These are phyloP conservation scores for Thraustochytrium striatum DNA, from an alignment of 352 stramenopile genomes.

Conservation along the genomic window DNA sequence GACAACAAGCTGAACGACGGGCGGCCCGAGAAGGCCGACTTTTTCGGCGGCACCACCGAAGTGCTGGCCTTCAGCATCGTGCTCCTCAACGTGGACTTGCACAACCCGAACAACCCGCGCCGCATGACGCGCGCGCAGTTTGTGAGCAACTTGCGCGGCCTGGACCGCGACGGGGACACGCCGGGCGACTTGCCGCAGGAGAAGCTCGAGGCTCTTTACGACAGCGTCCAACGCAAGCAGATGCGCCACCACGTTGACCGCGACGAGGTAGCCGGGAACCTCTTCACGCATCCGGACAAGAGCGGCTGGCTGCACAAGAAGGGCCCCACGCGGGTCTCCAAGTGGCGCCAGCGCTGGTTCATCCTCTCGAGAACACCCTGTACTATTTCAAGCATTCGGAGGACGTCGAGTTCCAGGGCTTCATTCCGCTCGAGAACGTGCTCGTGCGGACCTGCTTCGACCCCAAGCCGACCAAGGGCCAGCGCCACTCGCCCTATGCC, in stretches of 20 bases:
- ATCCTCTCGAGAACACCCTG: slow-evolving; percentile 32
- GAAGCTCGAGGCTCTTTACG: not conserved
- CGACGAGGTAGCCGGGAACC: slow-evolving; percentile 32
- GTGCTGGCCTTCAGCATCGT: slow-evolving; percentile 26
- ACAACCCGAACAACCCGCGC: slow-evolving; percentile 44
- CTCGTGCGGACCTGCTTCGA: slow-evolving; percentile 41
- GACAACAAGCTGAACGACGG: slow-evolving; percentile 32
- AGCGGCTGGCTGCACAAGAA: slow-evolving; percentile 33
- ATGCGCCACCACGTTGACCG: slow-evolving; percentile 42
- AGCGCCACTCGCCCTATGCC: not conserved
- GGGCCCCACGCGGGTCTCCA: slow-evolving; percentile 24
- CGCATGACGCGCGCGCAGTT: slow-evolving; percentile 25
- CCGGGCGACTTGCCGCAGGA: slow-evolving; percentile 4
- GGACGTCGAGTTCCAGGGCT: slow-evolving; percentile 32
- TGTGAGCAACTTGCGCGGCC: not conserved
- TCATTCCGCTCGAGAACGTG: slow-evolving; percentile 43
- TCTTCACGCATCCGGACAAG: slow-evolving; percentile 46
- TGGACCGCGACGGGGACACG: not conserved
- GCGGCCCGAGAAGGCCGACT: not conserved
- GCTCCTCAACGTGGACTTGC: slow-evolving; percentile 35
- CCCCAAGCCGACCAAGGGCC: not conserved
- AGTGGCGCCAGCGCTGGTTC: slow-evolving; percentile 34
- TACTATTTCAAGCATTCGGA: slow-evolving; percentile 41
- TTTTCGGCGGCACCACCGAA: not conserved
- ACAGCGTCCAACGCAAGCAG: not conserved